Evolutionary conservation across 2,329 filamentous ascomycete species (phyloP), one percentile per base, ranked within the genome.

Genomic region (Volutella citrinella): DNA sequence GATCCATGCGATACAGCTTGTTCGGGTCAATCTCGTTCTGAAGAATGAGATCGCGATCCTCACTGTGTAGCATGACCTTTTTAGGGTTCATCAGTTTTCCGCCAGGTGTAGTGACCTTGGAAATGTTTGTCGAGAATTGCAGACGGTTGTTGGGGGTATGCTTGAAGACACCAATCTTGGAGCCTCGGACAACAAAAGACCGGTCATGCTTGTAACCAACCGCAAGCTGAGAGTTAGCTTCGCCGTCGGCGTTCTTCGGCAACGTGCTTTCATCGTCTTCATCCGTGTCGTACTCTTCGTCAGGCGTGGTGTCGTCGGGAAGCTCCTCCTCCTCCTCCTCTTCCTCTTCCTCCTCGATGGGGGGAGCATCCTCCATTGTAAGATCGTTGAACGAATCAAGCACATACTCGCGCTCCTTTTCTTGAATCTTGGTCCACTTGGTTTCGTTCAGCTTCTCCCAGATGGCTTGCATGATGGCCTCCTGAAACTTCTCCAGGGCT

Each of bases 151-250:
- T 87, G 1, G 82, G 73, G 0, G 89, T 95, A 57, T 98, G 93
- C 63, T 94, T 97, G 76, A 98, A 98, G 24, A 98, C 93, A 34
- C 93, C 93, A 59, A 98, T 98, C 74, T 97, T 96, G 51, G 90
- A 93, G 19, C 93, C 93, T 45, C 93, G 84, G 26, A 98, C 89
- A 36, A 98, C 93, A 52, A 97, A 98, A 0, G 93, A 97, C 40
- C 93, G 80, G 59, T 98, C 93, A 48, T 96, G 86, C 64, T 95
- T 97, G 68, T 95, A 95, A 36, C 93, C 93, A 32, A 98, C 93
- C 10, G 93, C 93, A 34, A 98, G 76, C 55, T 93, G 87, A 3
- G 89, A 94, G 69, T 97, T 98, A 59, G 88, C 76, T 52, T 94
- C 90, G 25, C 84, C 84, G 33, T 82, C 70, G 28, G 87, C 80